Evolutionary conservation across 352 stramenopile species (phyloP), one percentile per base, ranked within the genome.

Genomic region (Phytophthora sp.): DNA sequence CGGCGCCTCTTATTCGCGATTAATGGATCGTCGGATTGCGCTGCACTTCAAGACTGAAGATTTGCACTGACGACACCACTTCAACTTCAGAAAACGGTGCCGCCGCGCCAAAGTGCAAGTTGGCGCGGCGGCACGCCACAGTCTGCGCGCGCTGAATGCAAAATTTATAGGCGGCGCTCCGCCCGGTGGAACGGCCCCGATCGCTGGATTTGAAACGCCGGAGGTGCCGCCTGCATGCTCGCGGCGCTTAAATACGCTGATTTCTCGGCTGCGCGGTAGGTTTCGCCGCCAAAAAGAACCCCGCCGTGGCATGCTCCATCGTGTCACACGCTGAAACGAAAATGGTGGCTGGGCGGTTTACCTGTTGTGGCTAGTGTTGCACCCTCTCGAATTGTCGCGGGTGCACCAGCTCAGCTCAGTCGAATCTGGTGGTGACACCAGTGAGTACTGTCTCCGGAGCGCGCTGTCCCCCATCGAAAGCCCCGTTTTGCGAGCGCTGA

Each of bases 51-150:
- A 67, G 5, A 60, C 61, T 64, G 61, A 69, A 69, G 54, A 58
- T 69, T 69, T 64, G 60, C 27, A 54, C 50, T 54, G 50, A 62
- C 49, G 41, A 67, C 59, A 56, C 43, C 59, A 58, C 45, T 62
- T 62, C 44, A 63, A 59, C 53, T 57, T 58, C 44, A 57, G 50
- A 50, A 55, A 56, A 54, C 30, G 54, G 24, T 13, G 32, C 15
- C 18, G 23, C 37, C 44, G n/a, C 2, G 31, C 26, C 18, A 41
- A 56, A 67, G 59, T 62, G 50, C 44, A 64, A 69, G 37, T 8
- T 50, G 23, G 53, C 27, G 54, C 43, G 62, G 9, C 4, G 5
- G 37, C 27, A 55, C 42, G 48, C 21, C 38, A 60, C 38, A 46
- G 30, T 39, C 42, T 28, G 32, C 6, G 12, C 45, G 27, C 20